phyloP scores from a whole-genome alignment of 1,284 basidiomycete species.

The Microbotryum scabiosae region DNA sequence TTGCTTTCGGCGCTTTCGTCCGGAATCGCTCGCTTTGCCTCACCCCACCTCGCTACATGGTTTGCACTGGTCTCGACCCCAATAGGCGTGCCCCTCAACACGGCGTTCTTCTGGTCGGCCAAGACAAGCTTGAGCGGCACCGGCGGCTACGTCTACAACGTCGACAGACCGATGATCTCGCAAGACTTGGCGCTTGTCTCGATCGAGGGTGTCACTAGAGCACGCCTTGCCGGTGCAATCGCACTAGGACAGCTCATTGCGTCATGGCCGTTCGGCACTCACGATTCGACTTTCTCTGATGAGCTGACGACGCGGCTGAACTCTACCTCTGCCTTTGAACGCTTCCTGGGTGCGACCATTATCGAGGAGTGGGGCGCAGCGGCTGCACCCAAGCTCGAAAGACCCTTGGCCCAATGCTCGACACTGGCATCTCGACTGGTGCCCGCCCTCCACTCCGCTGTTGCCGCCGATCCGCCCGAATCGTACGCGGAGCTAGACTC shows the following conservation, averaged over 20 bases:
- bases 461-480: constrained; percentile 46
- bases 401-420: constrained; percentile 9
- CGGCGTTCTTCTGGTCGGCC: constrained; percentile 62
- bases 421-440: constrained; percentile 43
- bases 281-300: constrained; percentile 42
- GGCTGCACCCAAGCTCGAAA: constrained; percentile 15
- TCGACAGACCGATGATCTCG: constrained; percentile 90
- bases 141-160: constrained; percentile 67
- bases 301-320: constrained; percentile 69
- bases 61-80: constrained; percentile 86
- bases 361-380: constrained; percentile 80
- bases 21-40: background rate
- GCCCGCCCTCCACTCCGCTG: constrained; percentile 55
- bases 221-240: constrained; percentile 68
- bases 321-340: constrained; percentile 84
- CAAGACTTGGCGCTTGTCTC: constrained; percentile 83
- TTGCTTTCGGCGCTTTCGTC: constrained; percentile 5
- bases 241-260: constrained; percentile 54
- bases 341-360: constrained; percentile 72
- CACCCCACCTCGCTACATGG: constrained; percentile 51
- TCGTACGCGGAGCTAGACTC: constrained; percentile 90
- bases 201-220: constrained; percentile 69
- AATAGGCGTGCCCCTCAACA: constrained; percentile 70
- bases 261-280: constrained; percentile 20
- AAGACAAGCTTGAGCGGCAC: constrained; percentile 39